Evolutionary conservation across 768 basidiomycete genomes (phyloP), one percentile per base, ranked within the genome.

Genomic region (Podaxis sp.): DNA sequence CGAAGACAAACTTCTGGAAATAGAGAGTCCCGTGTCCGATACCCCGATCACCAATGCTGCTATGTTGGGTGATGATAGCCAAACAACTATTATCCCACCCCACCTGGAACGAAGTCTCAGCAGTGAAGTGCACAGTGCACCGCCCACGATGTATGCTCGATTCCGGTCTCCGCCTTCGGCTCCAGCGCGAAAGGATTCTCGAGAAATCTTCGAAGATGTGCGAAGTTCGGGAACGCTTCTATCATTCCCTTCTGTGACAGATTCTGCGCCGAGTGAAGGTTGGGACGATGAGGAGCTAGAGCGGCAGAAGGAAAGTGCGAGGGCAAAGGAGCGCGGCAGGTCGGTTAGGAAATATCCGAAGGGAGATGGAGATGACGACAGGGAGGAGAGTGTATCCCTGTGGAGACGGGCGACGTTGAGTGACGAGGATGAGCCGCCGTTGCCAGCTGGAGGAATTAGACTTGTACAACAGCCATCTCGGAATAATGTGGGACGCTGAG

Each of bases 341-440:
- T 72, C 76, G 28, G 71, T 73, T 51, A 76, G 78, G 68, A 74
- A 73, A 46, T 84, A 86, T 61, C 81, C 82, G 3, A 77, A 75
- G 55, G 79, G 77, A n/a, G 71, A 66, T 25, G 79, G 76, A 0
- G 77, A 79, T 2, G 83, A 85, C 65, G 88, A 89, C 55, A 68
- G 70, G 52, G 88, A 88, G 59, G 88, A 89, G 72, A 84, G 83
- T 57, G 69, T 81, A 55, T 79, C 84, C 52, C 65, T 89, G 57
- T 85, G 81, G 82, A 70, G 71, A 21, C 62, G 59, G 35, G 6
- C 42, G 69, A 70, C 28, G 55, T 40, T 47, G 71, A 69, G 42
- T n/a, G 63, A 63, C 25, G 70, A 68, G 4, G 71, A 44, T 18
- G 42, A 44, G 37, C 50, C 67, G 3, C 47, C 62, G 21, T 46